Base-by-base conservation (phyloP, 1,284 basidiomycete species). In the Sporisorium exsertum region DNA sequence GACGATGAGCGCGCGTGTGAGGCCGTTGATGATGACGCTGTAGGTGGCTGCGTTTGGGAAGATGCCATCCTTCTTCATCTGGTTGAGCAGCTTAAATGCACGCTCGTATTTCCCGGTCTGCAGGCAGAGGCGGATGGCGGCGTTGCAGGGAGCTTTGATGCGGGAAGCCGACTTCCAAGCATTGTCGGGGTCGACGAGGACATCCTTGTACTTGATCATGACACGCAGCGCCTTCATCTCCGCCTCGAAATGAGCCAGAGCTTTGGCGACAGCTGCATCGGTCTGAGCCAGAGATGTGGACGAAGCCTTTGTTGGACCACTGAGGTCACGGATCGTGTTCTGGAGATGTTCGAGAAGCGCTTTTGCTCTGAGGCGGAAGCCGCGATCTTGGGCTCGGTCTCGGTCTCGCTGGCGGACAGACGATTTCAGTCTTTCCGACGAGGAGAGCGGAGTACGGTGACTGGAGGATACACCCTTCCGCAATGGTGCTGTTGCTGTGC, bases 61-160 rank as follows among this genome's bases (percentile, higher is more conserved):
- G 63, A 77, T 61, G 53, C 70, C 74, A 20, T 72, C 70, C 47
- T 77, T 77, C 52, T 72, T 77, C 74, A 72, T 77, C 29, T 63
- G 58, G 26, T 72, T 77, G 57, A 63, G n/a, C 10, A 72, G 52
- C 33, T 61, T 67, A 26, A 59, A 43, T 22, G 61, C 73, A 18
- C 54, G 58, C 24, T 71, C 73, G 40, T 43, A 5, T 35, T 55
- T 57, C 15, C 40, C 47, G 10, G 20, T 42, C 16, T 56, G 29
- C 46, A 71, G 2, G 46, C 64, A 72, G n/a, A 72, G 29, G 5
- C 60, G 59, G 9, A 76, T 64, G 22, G 58, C 61, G 15, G 73
- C 47, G 18, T 68, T 72, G 64, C 51, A 76, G 32, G 68, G 73
- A 3, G 64, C 32, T 33, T 58, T 67, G 64, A 76, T 71, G 37